Evolutionary conservation across 306 rosid species (phyloP).

Genomic region (Acacia confusa): DNA sequence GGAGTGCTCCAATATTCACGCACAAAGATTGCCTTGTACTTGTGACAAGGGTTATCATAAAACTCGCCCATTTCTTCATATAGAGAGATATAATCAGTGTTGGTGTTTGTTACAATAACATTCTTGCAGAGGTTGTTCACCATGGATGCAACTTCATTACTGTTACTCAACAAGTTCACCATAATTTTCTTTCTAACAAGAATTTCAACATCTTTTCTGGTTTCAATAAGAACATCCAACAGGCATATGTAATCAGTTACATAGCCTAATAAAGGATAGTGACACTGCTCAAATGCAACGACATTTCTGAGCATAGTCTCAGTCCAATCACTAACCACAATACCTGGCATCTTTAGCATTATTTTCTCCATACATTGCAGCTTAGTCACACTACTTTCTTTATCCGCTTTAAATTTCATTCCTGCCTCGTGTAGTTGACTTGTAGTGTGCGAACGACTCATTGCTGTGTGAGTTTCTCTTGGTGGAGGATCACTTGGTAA

Average conservation of each 20-base stretch:
- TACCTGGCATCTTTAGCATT: constrained; percentile 35
- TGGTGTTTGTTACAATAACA: not conserved
- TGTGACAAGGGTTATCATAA: not conserved
- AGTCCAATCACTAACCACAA: not conserved
- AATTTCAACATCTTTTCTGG: not conserved
- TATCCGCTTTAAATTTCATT: constrained; percentile 22
- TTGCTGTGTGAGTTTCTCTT: not conserved
- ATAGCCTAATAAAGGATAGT: not conserved
- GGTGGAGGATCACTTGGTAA: not conserved
- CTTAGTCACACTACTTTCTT: constrained; percentile 33
- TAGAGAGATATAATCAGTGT: not conserved
- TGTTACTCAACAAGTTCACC: not conserved
- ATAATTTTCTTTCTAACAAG: not conserved
- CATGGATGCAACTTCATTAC: not conserved
- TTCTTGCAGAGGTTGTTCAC: not conserved
- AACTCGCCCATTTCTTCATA: not conserved
- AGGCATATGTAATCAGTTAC: not conserved
- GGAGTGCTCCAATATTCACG: not conserved
- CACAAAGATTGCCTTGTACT: not conserved
- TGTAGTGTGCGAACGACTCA: not conserved
- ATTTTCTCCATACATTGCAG: constrained; percentile 24
- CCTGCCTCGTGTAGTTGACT: constrained; percentile 38
- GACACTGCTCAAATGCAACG: constrained; percentile 17
- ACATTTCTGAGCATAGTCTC: constrained; percentile 29
- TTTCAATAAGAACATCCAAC: not conserved